phyloP scores from a whole-genome alignment of 257 asterid species.

The Cynanchum wilfordii region DNA sequence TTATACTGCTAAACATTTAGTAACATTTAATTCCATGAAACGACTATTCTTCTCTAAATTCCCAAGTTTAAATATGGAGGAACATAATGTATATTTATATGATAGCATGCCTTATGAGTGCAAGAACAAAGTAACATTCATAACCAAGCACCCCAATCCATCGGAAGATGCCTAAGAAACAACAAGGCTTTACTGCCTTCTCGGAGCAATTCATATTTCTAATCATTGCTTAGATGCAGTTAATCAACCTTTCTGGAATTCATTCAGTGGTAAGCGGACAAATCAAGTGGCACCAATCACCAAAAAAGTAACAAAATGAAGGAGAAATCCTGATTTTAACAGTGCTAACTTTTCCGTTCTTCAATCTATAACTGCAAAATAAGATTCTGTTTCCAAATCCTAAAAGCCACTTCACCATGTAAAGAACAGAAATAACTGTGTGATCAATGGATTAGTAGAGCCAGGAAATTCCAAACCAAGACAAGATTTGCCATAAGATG shows the following conservation, averaged over 20 bases:
- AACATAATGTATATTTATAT: background rate
- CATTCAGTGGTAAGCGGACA: background rate
- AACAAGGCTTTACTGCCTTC: background rate
- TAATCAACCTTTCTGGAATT: background rate
- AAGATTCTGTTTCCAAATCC: background rate
- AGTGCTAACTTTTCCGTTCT: background rate
- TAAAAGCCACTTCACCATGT: background rate
- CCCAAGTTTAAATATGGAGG: background rate
- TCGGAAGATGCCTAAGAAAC: conserved; percentile 2
- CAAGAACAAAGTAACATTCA: background rate
- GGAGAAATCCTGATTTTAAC: background rate
- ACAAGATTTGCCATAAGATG: conserved; percentile 4
- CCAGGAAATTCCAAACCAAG: background rate
- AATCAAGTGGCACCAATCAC: conserved; percentile 2
- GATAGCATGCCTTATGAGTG: background rate
- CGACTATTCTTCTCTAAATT: background rate
- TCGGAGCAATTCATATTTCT: background rate
- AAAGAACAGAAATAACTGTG: background rate
- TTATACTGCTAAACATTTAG: background rate
- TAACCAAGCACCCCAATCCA: background rate
- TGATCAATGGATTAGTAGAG: background rate
- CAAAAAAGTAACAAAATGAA: background rate
- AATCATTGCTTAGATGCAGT: background rate
- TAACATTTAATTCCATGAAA: background rate
- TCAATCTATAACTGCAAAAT: background rate